Conservation (phyloP, 2,329 filamentous ascomycete genomes). For the Trichoderma polysporum region DNA sequence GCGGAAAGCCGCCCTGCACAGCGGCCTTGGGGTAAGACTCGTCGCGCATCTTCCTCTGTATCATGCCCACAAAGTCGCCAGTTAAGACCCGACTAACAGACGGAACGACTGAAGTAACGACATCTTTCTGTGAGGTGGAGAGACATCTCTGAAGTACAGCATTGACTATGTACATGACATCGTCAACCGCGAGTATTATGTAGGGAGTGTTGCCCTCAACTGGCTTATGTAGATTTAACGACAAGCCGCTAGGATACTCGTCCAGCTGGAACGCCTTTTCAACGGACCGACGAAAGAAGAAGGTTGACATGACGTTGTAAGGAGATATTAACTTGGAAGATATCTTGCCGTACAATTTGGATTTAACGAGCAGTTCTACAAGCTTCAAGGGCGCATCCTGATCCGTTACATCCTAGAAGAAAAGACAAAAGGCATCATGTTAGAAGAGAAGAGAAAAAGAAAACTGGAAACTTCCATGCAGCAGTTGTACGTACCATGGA, state of each 20-base stretch:
- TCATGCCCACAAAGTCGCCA: slow-evolving; percentile 92
- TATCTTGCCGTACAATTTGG: slow-evolving; percentile 78
- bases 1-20: slow-evolving; percentile 77
- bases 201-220: slow-evolving; percentile 79
- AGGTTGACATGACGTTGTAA: slow-evolving; percentile 90
- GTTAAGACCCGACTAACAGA: slow-evolving; percentile 77
- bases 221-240: slow-evolving; percentile 69
- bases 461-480: not conserved
- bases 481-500: slow-evolving; percentile 64
- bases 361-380: slow-evolving; percentile 74
- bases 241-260: slow-evolving; percentile 77
- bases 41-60: slow-evolving; percentile 95
- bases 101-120: slow-evolving; percentile 76
- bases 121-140: slow-evolving; percentile 77
- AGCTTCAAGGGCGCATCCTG: slow-evolving; percentile 60
- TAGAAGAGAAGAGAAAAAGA: not conserved
- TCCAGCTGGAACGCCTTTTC: slow-evolving; percentile 98
- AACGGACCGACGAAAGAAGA: slow-evolving; percentile 94
- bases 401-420: slow-evolving; percentile 49
- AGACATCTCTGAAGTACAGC: slow-evolving; percentile 84
- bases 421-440: not conserved
- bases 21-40: slow-evolving; percentile 84
- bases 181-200: slow-evolving; percentile 93
- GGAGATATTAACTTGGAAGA: slow-evolving; percentile 70
- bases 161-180: slow-evolving; percentile 99